These are phyloP conservation scores for Trypanosomatidae sp. DNA, from an alignment of 208 protist genomes.

Conservation along the genomic window DNA sequence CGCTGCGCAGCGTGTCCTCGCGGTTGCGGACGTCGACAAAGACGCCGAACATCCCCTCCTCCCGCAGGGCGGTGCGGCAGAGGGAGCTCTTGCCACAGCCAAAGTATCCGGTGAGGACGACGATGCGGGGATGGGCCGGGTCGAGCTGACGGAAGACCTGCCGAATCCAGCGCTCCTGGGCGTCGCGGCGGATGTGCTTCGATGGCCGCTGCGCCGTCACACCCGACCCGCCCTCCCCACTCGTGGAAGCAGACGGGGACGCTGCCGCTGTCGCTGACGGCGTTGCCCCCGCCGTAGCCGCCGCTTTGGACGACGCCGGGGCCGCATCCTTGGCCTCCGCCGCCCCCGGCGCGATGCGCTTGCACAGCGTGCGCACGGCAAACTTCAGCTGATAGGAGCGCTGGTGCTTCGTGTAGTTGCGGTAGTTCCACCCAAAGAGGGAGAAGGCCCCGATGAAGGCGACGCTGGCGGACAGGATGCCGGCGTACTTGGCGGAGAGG, in stretches of 20 bases:
- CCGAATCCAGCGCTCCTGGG: slow-evolving; percentile 45
- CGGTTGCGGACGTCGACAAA: slow-evolving; percentile 75
- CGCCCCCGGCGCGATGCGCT: no score
- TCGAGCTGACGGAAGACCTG: slow-evolving; percentile 42
- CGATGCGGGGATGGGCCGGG: no score
- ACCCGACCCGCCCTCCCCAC: no score
- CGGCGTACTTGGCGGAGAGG: slow-evolving; percentile 85
- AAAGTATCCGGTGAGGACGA: slow-evolving; percentile 11
- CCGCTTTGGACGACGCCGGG: neutral
- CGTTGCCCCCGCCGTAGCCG: neutral
- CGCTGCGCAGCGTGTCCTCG: slow-evolving; percentile 68
- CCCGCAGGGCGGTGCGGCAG: slow-evolving; percentile 50
- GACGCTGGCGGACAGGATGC: slow-evolving; percentile 82
- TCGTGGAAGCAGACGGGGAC: neutral
- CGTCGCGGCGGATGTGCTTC: slow-evolving; percentile 29
- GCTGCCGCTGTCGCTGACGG: neutral
- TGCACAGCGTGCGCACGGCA: slow-evolving; percentile 48
- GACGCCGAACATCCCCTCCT: slow-evolving; percentile 67
- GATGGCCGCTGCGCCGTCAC: slow-evolving; percentile 11
- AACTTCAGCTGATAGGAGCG: slow-evolving; percentile 77
- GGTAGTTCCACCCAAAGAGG: slow-evolving; percentile 91
- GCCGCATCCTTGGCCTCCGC: no score
- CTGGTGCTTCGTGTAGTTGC: slow-evolving; percentile 85
- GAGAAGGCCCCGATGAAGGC: slow-evolving; percentile 81
- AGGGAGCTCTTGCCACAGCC: slow-evolving; percentile 76